Conservation (phyloP, 108 stramenopile species). For the Nitzschia palea region DNA sequence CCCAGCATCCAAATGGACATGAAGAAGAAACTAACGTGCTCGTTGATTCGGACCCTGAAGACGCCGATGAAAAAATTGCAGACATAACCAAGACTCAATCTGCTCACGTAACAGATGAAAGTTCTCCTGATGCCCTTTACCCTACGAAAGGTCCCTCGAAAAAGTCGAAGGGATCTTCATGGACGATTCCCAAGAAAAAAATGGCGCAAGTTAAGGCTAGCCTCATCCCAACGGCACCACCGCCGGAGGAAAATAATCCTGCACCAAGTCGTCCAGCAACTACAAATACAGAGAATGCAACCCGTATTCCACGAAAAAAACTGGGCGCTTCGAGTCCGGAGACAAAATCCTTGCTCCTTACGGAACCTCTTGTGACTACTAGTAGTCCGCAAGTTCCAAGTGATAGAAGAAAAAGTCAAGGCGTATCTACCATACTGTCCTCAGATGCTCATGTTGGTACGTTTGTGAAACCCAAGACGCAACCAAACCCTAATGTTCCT, state of each 20-base stretch:
- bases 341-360: not conserved
- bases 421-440: too few species aligned
- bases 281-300: not conserved
- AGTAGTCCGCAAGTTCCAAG: too few species aligned
- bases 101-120: not conserved
- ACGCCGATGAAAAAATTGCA: not conserved
- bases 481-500: too few species aligned
- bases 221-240: not conserved
- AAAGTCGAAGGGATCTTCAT: not conserved
- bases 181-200: constrained; percentile 10
- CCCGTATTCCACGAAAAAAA: constrained; percentile 13
- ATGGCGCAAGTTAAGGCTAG: not conserved
- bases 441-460: too few species aligned
- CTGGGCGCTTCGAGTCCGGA: not conserved
- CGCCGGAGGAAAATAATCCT: not conserved
- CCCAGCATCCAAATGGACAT: too few species aligned
- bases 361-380: too few species aligned
- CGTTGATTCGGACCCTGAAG: not conserved
- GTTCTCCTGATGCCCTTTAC: not conserved
- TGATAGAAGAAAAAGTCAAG: too few species aligned
- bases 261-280: not conserved
- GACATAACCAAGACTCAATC: not conserved
- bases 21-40: too few species aligned
- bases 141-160: not conserved
- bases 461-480: too few species aligned